Conservation (phyloP, 768 basidiomycete species). For the Cyclocybe cylindracea region DNA sequence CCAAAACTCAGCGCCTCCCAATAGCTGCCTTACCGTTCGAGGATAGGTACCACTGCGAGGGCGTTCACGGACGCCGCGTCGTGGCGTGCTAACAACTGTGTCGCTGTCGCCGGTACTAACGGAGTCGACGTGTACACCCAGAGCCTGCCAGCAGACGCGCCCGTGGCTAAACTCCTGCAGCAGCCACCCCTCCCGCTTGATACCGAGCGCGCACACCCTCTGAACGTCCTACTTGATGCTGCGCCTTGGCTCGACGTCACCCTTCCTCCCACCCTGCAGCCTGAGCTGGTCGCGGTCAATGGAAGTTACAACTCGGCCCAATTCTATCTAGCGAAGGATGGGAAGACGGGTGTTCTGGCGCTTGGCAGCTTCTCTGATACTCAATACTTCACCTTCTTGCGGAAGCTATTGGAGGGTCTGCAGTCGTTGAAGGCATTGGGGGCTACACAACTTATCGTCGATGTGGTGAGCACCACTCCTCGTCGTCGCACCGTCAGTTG, state of each 20-base stretch:
- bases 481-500: neutral
- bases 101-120: conserved; percentile 51
- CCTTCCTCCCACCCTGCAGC: conserved; percentile 40
- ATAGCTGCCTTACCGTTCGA: conserved; percentile 60
- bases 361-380: conserved; percentile 60
- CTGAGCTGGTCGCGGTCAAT: conserved; percentile 35
- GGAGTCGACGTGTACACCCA: conserved; percentile 36
- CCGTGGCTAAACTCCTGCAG: conserved; percentile 40
- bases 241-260: conserved; percentile 44
- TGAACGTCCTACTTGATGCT: conserved; percentile 55
- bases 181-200: conserved; percentile 32
- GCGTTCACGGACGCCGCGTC: conserved; percentile 51
- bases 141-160: conserved; percentile 15
- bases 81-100: conserved; percentile 54
- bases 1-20: neutral
- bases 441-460: conserved; percentile 57
- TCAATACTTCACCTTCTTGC: conserved; percentile 41
- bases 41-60: conserved; percentile 41
- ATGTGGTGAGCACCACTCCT: conserved; percentile 42
- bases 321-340: conserved; percentile 54
- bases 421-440: conserved; percentile 49
- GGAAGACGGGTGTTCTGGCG: conserved; percentile 56
- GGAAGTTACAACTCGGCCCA: conserved; percentile 53
- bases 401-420: conserved; percentile 47
- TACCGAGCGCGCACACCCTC: conserved; percentile 31